Base-by-base conservation (phyloP, 2,329 filamentous ascomycete genomes). In the Ophiostoma sp. region DNA sequence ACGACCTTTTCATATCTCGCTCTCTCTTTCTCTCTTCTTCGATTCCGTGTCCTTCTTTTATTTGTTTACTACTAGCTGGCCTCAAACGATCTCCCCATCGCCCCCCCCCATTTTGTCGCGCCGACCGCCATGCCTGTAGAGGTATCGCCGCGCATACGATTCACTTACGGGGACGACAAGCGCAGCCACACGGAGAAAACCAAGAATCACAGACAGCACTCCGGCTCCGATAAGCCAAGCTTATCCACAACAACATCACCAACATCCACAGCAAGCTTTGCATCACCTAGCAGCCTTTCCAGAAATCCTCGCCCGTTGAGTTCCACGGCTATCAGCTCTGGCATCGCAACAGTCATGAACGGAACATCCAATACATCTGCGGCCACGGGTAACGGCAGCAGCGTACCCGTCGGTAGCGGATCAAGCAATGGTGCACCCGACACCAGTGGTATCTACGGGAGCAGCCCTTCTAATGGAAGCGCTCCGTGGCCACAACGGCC, bases 401-500 rank as follows among this genome's bases (percentile, higher is more conserved):
- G 4, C 63, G 8, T 64, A 2, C 18, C 63, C 63, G n/a, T 36
- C n/a, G 42, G 70, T 42, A 3, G 58, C 63, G 16, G 27, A 14
- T 47, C 62, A 58, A 68, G 65, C 68, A 66, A 69, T 66, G 70
- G 45, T 4, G 47, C 8, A 6, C 1, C 66, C 8, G 68, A 67
- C 3, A 11, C 18, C 52, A 36, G 52, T 4, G 36, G 5, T 8
- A 14, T 65, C 18, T 67, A 72, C 40, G 18, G 70, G 58, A 45
- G 64, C 65, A 45, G 64, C 27, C 67, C 62, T 49, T 69, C 67
- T 66, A 66, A 70, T 66, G 70, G 45, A 5, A 42, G 6, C 4
- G 64, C 77, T 27, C 69, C 76, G 67, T 81, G 88, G 74, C 82
- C 84, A 40, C 87, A 90, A 74, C 85, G 90, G 72, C 90, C 91